phyloP scores from a whole-genome alignment of 139 green algal species.

The Yamagishiella unicocca region DNA sequence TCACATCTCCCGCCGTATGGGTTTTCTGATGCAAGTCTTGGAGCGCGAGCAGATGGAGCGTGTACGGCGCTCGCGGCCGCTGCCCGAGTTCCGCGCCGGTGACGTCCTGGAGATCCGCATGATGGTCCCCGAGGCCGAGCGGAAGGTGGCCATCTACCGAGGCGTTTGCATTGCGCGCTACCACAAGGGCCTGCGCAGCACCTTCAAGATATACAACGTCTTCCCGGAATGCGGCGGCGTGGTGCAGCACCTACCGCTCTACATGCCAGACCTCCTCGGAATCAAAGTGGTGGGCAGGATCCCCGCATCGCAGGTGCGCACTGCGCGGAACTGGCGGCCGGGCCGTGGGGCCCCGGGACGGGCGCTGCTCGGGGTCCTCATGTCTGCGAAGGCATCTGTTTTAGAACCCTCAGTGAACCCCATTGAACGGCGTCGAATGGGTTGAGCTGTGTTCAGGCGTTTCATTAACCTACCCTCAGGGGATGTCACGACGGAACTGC shows the following conservation, averaged over 20 bases:
- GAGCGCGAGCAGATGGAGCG: constrained; percentile 41
- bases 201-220: constrained; percentile 69
- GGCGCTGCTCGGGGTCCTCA: too few species aligned
- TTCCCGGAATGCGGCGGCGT: constrained; percentile 67
- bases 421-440: too few species aligned
- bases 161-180: constrained; percentile 69
- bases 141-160: constrained; percentile 56
- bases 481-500: too few species aligned
- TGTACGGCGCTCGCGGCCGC: constrained; percentile 14
- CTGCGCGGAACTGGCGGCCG: too few species aligned
- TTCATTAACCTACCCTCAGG: too few species aligned
- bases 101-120: constrained; percentile 70
- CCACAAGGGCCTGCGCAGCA: constrained; percentile 59
- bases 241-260: constrained; percentile 76
- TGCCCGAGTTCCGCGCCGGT: constrained; percentile 63
- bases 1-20: constrained; percentile 57
- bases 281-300: constrained; percentile 65
- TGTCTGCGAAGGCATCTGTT: too few species aligned
- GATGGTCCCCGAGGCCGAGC: constrained; percentile 64
- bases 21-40: constrained; percentile 56
- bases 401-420: too few species aligned
- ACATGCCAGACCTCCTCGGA: constrained; percentile 74
- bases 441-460: too few species aligned
- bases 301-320: constrained; percentile 16
- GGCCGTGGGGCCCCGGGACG: neutral